phyloP scores from a whole-genome alignment of 148 eudicot genomes.

The Rhododendron simsii region DNA sequence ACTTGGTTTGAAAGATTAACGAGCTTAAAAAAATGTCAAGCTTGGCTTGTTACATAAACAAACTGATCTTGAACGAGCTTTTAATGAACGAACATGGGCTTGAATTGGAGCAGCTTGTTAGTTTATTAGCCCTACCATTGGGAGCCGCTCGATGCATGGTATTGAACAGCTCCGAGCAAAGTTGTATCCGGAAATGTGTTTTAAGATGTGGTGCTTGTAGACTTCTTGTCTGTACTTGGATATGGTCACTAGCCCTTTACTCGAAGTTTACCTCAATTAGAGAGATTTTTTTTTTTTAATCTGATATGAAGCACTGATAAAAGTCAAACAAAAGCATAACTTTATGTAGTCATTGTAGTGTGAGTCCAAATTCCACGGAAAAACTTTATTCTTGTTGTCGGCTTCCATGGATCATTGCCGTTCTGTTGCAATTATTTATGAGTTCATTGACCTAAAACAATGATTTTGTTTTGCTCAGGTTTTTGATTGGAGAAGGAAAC shows the following conservation, averaged over 20 bases:
- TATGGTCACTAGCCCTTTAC: background rate
- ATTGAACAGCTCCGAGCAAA: background rate
- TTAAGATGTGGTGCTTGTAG: background rate
- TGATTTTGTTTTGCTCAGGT: constrained; percentile 33
- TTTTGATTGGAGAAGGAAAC: constrained; percentile 67
- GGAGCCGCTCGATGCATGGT: background rate
- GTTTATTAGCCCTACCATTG: background rate
- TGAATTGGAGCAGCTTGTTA: background rate
- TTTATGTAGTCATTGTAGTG: background rate
- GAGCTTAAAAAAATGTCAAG: background rate
- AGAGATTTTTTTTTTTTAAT: too few species aligned
- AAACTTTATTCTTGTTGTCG: background rate
- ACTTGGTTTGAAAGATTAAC: background rate
- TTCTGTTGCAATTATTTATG: background rate
- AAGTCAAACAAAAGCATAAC: background rate
- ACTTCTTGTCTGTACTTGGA: background rate
- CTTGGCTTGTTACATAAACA: background rate
- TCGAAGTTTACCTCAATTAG: background rate
- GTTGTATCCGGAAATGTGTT: background rate
- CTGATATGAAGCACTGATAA: background rate
- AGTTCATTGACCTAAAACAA: background rate
- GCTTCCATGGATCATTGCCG: background rate
- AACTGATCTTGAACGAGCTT: background rate
- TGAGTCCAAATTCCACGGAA: background rate
- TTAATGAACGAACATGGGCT: background rate